A percentile compares a stretch with the other conserved stretches of the same genome.
Conservation (phyloP, 345 rosid genomes). For the Aegle marmelos region DNA sequence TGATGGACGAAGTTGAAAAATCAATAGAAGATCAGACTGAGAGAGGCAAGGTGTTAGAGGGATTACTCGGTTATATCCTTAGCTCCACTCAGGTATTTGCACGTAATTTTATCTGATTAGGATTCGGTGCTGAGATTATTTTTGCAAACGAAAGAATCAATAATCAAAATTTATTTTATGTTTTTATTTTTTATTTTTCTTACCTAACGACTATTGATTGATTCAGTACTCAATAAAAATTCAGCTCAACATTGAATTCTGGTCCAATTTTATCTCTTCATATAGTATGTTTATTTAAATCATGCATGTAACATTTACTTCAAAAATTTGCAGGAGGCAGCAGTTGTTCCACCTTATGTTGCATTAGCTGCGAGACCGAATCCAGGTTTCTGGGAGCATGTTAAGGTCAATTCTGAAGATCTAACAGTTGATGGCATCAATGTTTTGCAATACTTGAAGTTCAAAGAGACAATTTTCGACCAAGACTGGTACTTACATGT, state of each 20-base stretch:
- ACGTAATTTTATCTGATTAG: too few relatives aligned
- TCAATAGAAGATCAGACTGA: constrained; percentile 59
- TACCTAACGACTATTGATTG: too few relatives aligned
- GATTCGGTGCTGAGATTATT: too few relatives aligned
- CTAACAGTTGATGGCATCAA: constrained; percentile 57
- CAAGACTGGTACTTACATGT: constrained; percentile 52
- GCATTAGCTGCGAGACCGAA: constrained; percentile 81
- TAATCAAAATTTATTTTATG: too few relatives aligned
- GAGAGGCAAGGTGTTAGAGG: constrained; percentile 62
- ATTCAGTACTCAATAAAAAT: too few relatives aligned
- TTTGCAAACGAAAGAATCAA: too few relatives aligned
- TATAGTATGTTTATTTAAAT: too few relatives aligned
- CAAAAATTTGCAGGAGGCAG: constrained; percentile 65
- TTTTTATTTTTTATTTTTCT: too few relatives aligned
- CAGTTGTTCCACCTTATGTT: constrained; percentile 73
- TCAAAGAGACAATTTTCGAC: constrained; percentile 76
- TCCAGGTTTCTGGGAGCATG: constrained; percentile 90
- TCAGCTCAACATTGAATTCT: too few relatives aligned
- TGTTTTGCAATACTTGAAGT: constrained; percentile 60
- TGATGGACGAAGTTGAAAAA: constrained; percentile 63
- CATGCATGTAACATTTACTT: too few relatives aligned
- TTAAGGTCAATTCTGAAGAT: constrained; percentile 64
- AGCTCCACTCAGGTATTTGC: constrained; percentile 52
- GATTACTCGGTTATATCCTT: constrained; percentile 77
- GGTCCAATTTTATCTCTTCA: too few relatives aligned